A percentile compares a stretch with the other conserved stretches of the same genome.
Evolutionary conservation across 2,329 filamentous ascomycete genomes (phyloP).

Genomic region (Tolypocladium endophyticum): DNA sequence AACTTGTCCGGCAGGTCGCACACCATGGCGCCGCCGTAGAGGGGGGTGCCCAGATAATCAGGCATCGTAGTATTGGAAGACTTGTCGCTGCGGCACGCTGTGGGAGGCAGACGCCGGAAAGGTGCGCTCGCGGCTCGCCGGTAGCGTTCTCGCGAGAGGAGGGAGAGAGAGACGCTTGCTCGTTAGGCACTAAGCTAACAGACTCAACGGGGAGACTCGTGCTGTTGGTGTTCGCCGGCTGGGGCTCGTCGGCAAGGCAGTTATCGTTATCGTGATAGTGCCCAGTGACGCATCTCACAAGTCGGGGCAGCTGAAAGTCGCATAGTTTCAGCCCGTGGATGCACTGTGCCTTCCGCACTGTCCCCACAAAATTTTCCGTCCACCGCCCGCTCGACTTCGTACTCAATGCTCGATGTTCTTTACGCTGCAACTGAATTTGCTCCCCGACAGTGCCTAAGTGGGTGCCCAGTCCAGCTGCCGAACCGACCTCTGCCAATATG

Average conservation of each 20-base stretch:
- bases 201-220: background rate
- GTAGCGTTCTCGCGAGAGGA: background rate
- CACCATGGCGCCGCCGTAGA: conserved; percentile 64
- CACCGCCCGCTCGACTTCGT: background rate
- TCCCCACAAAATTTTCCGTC: background rate
- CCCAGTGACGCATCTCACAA: too few relatives aligned
- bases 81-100: background rate
- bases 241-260: background rate
- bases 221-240: background rate
- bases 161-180: background rate
- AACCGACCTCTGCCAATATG: conserved; percentile 34
- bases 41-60: conserved; percentile 44
- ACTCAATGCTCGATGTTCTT: background rate
- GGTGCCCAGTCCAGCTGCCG: background rate
- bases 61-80: conserved; percentile 28
- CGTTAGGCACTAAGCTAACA: background rate
- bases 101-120: background rate
- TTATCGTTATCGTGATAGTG: too few relatives aligned
- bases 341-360: background rate
- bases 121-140: background rate
- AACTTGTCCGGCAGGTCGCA: conserved; percentile 58
- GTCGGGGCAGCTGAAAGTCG: too few relatives aligned
- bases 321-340: too few relatives aligned
- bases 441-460: background rate
- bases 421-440: background rate